These are phyloP conservation scores for Tolypocladium nubicola DNA, from an alignment of 2,329 filamentous ascomycete species.

Conservation along the genomic window DNA sequence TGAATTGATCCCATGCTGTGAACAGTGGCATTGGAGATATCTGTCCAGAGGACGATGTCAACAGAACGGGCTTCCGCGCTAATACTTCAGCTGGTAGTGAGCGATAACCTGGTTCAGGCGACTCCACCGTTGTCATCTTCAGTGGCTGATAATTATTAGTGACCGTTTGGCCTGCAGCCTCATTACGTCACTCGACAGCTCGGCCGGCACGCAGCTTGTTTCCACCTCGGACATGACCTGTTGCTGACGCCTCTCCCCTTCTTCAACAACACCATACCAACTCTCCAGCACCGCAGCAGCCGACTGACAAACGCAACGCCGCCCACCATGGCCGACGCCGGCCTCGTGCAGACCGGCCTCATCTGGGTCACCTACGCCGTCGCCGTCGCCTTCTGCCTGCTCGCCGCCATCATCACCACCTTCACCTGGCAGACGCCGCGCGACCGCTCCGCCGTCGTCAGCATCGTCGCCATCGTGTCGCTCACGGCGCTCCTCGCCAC, in stretches of 20 bases:
- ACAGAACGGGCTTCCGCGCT: too few species aligned
- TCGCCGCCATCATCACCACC: constrained; percentile 73
- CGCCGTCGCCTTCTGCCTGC: constrained; percentile 64
- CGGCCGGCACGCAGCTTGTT: not conserved
- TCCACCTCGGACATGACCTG: not conserved
- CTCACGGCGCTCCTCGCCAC: constrained; percentile 83
- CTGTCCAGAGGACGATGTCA: too few species aligned
- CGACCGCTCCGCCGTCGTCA: constrained; percentile 76
- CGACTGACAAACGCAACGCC: not conserved
- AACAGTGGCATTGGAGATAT: too few species aligned
- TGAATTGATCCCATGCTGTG: too few species aligned
- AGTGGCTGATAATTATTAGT: too few species aligned
- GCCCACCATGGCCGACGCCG: constrained; percentile 30
- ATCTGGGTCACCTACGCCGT: constrained; percentile 94
- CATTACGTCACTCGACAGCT: not conserved
- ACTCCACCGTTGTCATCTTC: too few species aligned
- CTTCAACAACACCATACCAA: not conserved
- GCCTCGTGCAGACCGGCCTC: constrained; percentile 72
- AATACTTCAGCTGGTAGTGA: too few species aligned
- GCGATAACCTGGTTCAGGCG: too few species aligned
- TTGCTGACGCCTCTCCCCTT: not conserved
- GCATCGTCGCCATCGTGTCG: constrained; percentile 74
- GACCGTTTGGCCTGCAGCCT: not conserved
- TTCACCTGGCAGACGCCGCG: constrained; percentile 85
- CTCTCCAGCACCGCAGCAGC: not conserved